Evolutionary conservation across 1,284 basidiomycete species (phyloP).

Genomic region (Microbotryum intermedium): DNA sequence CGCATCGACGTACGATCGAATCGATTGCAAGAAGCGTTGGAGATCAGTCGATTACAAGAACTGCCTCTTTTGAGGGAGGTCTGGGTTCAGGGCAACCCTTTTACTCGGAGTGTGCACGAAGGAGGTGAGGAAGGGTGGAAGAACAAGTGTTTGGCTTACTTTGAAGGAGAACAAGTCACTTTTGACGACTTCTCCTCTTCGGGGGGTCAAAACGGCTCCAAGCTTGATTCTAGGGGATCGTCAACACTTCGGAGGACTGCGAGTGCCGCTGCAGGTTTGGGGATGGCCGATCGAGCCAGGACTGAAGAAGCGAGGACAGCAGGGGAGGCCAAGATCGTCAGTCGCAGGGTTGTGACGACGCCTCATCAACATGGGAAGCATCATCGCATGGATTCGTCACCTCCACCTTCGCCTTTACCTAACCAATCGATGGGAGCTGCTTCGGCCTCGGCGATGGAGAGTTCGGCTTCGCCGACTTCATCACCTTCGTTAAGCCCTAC

Average conservation of each 20-base stretch:
- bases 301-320: neutral
- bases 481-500: neutral
- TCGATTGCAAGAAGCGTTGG: conserved; percentile 67
- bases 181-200: conserved; percentile 2
- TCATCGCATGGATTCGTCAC: neutral
- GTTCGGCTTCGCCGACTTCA: neutral
- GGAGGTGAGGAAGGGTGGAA: conserved; percentile 26
- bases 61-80: conserved; percentile 68
- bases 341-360: conserved; percentile 19
- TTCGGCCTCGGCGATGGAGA: neutral
- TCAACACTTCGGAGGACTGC: neutral
- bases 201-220: neutral
- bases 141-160: conserved; percentile 24
- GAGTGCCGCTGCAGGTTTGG: neutral
- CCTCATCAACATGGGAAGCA: conserved; percentile 2
- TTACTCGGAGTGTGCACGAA: conserved; percentile 40
- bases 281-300: neutral
- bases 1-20: conserved; percentile 81
- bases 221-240: conserved; percentile 23
- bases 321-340: conserved; percentile 19
- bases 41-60: conserved; percentile 72
- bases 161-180: conserved; percentile 14
- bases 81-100: conserved; percentile 71
- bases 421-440: too few species aligned
- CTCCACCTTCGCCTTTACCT: neutral